These are phyloP conservation scores for Hemisphaericaspora nanyangensis DNA, from an alignment of 805 yeast species.

Conservation along the genomic window DNA sequence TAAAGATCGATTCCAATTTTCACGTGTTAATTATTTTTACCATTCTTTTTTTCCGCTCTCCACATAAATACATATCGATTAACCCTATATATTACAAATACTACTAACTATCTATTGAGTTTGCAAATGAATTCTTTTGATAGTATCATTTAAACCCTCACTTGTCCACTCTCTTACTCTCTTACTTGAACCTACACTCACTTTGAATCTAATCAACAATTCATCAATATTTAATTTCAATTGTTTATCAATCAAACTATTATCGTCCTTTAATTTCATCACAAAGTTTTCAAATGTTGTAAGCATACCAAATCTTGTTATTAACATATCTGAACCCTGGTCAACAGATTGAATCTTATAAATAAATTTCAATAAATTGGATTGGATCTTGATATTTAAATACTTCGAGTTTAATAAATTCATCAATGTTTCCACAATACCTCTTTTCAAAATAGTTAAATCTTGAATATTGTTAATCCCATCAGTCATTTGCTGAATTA, in stretches of 20 bases:
- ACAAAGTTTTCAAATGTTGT: slow-evolving; percentile 24
- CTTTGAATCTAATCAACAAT: slow-evolving; percentile 40
- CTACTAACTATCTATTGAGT: too few species aligned
- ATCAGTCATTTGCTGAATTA: slow-evolving; percentile 44
- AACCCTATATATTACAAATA: too few species aligned
- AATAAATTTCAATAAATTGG: slow-evolving; percentile 39
- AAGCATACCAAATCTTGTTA: slow-evolving; percentile 52
- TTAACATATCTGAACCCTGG: slow-evolving; percentile 53
- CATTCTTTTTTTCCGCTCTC: too few species aligned
- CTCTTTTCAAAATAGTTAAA: slow-evolving; percentile 49
- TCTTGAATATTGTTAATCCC: slow-evolving; percentile 51
- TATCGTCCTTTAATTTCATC: slow-evolving; percentile 12
- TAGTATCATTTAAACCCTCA: slow-evolving; percentile 43
- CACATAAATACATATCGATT: too few species aligned
- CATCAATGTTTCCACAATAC: slow-evolving; percentile 65
- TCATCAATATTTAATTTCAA: slow-evolving; percentile 42
- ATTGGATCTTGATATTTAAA: slow-evolving; percentile 34
- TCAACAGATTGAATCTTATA: slow-evolving; percentile 49
- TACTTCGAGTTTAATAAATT: slow-evolving; percentile 53
- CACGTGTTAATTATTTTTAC: too few species aligned
- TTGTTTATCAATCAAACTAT: slow-evolving; percentile 20
- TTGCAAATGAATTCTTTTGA: slow-evolving; percentile 38
- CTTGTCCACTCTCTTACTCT: slow-evolving; percentile 61
- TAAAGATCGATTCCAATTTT: too few species aligned
- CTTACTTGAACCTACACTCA: slow-evolving; percentile 43